phyloP scores from a whole-genome alignment of 2,329 filamentous ascomycete genomes.

The Aspergillus niger region DNA sequence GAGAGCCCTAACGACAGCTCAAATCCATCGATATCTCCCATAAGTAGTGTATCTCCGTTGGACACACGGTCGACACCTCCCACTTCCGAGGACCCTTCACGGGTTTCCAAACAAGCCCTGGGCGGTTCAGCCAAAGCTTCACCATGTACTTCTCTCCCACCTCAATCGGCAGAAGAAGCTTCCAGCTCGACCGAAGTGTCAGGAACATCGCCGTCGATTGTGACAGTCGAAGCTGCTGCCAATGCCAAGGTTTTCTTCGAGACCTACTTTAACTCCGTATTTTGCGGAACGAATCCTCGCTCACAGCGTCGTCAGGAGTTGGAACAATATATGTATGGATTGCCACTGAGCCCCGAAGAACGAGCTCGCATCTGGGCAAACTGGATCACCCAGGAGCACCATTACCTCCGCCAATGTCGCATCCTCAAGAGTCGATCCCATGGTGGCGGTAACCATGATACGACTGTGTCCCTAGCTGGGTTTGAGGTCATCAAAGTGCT shows the following conservation, averaged over 20 bases:
- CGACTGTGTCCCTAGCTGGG: slow-evolving; percentile 59
- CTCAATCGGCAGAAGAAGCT: slow-evolving; percentile 1
- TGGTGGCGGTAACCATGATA: slow-evolving; percentile 37
- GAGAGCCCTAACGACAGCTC: slow-evolving; percentile 37
- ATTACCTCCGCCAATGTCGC: slow-evolving; percentile 73
- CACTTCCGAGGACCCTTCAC: slow-evolving; percentile 37
- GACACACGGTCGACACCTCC: slow-evolving; percentile 37
- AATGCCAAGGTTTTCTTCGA: slow-evolving; percentile 86
- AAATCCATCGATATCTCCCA: slow-evolving; percentile 34
- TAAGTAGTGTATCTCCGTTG: slow-evolving; percentile 32
- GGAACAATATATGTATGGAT: slow-evolving; percentile 63
- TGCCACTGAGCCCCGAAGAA: slow-evolving; percentile 59
- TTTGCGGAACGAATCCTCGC: slow-evolving; percentile 60
- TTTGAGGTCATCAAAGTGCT: slow-evolving; percentile 81
- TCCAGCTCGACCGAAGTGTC: slow-evolving; percentile 18
- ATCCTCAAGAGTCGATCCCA: slow-evolving; percentile 66
- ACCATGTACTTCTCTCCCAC: slow-evolving; percentile 1
- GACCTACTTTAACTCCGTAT: slow-evolving; percentile 74
- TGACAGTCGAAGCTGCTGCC: slow-evolving; percentile 75
- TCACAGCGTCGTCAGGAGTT: slow-evolving; percentile 63
- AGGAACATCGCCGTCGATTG: slow-evolving; percentile 34
- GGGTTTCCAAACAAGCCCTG: slow-evolving; percentile 13
- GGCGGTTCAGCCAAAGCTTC: slow-evolving; percentile 16
- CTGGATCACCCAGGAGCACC: slow-evolving; percentile 69
- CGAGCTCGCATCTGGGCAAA: slow-evolving; percentile 55